phyloP scores from a whole-genome alignment of 2,329 filamentous ascomycete genomes.

The Calonectria multiphialidica region DNA sequence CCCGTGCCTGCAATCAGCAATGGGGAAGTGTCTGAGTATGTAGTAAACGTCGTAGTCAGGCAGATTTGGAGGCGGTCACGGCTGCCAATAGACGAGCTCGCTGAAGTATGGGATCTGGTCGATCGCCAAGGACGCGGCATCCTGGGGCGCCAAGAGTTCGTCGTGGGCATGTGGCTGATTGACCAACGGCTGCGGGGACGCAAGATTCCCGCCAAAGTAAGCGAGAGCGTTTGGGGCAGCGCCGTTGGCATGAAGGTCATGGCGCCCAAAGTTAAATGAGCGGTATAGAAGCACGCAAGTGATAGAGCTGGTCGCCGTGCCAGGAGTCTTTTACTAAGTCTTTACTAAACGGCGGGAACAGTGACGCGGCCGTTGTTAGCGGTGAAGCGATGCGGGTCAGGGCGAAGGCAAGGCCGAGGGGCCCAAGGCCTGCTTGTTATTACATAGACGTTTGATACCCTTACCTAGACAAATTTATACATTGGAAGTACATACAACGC shows the following conservation, averaged over 20 bases:
- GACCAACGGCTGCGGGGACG: slow-evolving; percentile 84
- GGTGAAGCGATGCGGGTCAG: background rate
- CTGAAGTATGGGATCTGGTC: slow-evolving; percentile 83
- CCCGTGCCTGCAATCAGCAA: slow-evolving; percentile 31
- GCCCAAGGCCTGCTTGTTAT: background rate
- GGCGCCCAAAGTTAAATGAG: slow-evolving; percentile 45
- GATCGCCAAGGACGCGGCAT: slow-evolving; percentile 67
- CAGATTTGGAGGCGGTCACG: slow-evolving; percentile 83
- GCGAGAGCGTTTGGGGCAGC: slow-evolving; percentile 82
- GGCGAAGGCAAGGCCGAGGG: background rate
- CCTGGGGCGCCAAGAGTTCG: slow-evolving; percentile 78
- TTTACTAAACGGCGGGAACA: background rate
- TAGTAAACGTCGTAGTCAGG: slow-evolving; percentile 76
- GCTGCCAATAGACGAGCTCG: slow-evolving; percentile 75
- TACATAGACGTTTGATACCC: slow-evolving; percentile 5
- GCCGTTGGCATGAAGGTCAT: slow-evolving; percentile 62
- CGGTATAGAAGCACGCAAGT: background rate
- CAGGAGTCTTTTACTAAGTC: too few relatives aligned
- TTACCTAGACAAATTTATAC: background rate
- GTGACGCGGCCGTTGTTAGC: background rate
- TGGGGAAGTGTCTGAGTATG: slow-evolving; percentile 58
- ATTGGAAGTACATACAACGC: background rate
- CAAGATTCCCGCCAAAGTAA: slow-evolving; percentile 79
- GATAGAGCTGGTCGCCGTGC: background rate
- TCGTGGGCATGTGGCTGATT: slow-evolving; percentile 86